Percentiles rank a stretch among this genome's conserved stretches.
phyloP scores from a whole-genome alignment of 805 yeast species.

The Yarrowia alimentaria region DNA sequence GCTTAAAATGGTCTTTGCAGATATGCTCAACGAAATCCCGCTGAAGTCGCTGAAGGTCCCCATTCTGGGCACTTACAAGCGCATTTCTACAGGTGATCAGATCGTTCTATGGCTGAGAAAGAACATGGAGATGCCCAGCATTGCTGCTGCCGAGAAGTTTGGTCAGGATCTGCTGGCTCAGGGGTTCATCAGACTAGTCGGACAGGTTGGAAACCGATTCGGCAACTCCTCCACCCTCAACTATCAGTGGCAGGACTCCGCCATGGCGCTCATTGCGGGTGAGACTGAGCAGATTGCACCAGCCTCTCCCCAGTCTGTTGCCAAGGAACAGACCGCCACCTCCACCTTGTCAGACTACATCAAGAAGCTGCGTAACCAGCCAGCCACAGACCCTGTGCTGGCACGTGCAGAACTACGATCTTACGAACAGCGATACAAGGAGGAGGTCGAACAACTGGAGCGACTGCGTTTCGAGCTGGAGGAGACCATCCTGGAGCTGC shows the following conservation, averaged over 20 bases:
- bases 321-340: background rate
- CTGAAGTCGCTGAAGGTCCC: slow-evolving; percentile 59
- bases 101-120: slow-evolving; percentile 60
- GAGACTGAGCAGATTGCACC: background rate
- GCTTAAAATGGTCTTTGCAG: slow-evolving; percentile 42
- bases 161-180: slow-evolving; percentile 69
- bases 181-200: slow-evolving; percentile 63
- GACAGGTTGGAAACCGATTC: slow-evolving; percentile 54
- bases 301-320: no score
- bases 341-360: slow-evolving; percentile 12
- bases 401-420: slow-evolving; percentile 29
- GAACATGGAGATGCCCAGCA: slow-evolving; percentile 48
- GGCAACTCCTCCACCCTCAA: slow-evolving; percentile 65
- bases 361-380: slow-evolving; percentile 15
- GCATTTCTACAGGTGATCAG: slow-evolving; percentile 60
- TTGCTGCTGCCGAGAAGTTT: slow-evolving; percentile 65
- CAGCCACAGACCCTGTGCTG: slow-evolving; percentile 8
- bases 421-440: slow-evolving; percentile 53
- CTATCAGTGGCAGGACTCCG: slow-evolving; percentile 69
- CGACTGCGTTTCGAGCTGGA: slow-evolving; percentile 65
- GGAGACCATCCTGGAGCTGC: slow-evolving; percentile 61
- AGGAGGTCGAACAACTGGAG: slow-evolving; percentile 58
- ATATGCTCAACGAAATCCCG: slow-evolving; percentile 50
- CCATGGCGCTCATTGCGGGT: slow-evolving; percentile 6
- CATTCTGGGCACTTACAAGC: slow-evolving; percentile 62